Base-by-base conservation (phyloP, 441 rosid genomes). In the Jatropha podagrica region DNA sequence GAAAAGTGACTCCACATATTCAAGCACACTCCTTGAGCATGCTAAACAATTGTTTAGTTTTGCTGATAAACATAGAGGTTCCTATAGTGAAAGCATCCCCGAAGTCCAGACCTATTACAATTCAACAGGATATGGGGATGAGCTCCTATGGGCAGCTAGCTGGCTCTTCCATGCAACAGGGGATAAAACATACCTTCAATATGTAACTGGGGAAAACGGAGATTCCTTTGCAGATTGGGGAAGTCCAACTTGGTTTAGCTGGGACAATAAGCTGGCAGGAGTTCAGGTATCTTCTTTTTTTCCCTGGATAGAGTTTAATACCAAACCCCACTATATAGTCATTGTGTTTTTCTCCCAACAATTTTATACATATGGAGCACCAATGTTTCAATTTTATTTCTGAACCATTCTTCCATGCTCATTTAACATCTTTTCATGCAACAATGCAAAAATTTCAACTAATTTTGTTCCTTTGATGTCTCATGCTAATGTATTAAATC, bases 221-320 rank as follows among this genome's bases (percentile, higher is more conserved):
- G 73, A 86, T 2, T 82, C 73, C 15, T 96, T 81, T 82, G 97
- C 95, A 38, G 77, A 88, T 11, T 92, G 88, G 80, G 98, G 95
- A 44, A 92, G 82, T 77, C 97, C 99, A 1, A 88, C 88, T 55
- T 96, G 98, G 97, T 96, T 96, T 74, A 92, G 96, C 77, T 96
- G 99, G 99, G 98, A 96, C 75, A 85, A 91, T 70, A 96, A 96
- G 85, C 97, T 86, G 80, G 96, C 99, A 11, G 99, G 97, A 77
- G 83, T 91, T 37, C 97, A 93, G 92, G 98, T 89, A 87, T 69
- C n/a, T 76, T 68, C 66, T 71, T 15, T 51, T 59, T 74, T 80
- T 26, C 37, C 52, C 61, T 20, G 15, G 38, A 60, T 5, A 18
- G 40, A 48, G 32, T 48, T 60, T 68, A 17, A 27, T 32, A n/a